Evolutionary conservation across 2,329 filamentous ascomycete genomes (phyloP).

Genomic region (Aspergillus tanneri): DNA sequence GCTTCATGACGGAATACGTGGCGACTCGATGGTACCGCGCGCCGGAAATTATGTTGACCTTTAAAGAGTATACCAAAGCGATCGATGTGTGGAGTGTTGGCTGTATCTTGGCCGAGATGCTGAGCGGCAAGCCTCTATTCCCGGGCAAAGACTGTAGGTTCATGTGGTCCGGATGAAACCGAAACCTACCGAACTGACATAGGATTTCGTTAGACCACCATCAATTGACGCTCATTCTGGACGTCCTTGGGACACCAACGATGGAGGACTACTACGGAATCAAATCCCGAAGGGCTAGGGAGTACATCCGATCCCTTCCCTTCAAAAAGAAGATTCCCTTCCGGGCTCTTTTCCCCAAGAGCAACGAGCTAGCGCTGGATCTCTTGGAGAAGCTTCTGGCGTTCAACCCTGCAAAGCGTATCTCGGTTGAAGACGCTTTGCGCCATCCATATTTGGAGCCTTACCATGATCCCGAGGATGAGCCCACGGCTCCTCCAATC

Average conservation of each 20-base stretch:
- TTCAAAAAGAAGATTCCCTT: constrained; percentile 99
- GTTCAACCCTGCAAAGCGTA: constrained; percentile 98
- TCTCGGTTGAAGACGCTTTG: constrained; percentile 94
- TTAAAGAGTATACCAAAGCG: constrained; percentile 99
- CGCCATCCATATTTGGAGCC: constrained; percentile 98
- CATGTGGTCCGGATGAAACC: not conserved
- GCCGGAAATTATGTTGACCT: constrained; percentile 99
- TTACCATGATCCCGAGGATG: constrained; percentile 97
- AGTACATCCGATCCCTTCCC: constrained; percentile 95
- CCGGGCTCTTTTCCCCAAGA: constrained; percentile 96
- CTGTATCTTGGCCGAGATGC: constrained; percentile 97
- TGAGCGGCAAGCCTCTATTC: constrained; percentile 96
- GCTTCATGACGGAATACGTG: constrained; percentile 99
- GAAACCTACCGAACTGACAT: not conserved
- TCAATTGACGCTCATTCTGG: constrained; percentile 93
- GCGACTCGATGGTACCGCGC: constrained; percentile 98
- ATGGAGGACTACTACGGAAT: constrained; percentile 99
- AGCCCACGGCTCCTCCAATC: constrained; percentile 93
- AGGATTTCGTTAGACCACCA: constrained; percentile 78
- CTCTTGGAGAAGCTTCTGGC: constrained; percentile 92
- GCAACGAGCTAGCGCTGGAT: constrained; percentile 93
- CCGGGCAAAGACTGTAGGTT: constrained; percentile 94
- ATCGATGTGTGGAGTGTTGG: constrained; percentile 99
- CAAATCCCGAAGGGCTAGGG: constrained; percentile 93
- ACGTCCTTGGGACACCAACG: constrained; percentile 94